A percentile compares a stretch with the other conserved stretches of the same genome.
phyloP scores from a whole-genome alignment of 2,329 filamentous ascomycete genomes.

The Colletotrichum endophyticum region DNA sequence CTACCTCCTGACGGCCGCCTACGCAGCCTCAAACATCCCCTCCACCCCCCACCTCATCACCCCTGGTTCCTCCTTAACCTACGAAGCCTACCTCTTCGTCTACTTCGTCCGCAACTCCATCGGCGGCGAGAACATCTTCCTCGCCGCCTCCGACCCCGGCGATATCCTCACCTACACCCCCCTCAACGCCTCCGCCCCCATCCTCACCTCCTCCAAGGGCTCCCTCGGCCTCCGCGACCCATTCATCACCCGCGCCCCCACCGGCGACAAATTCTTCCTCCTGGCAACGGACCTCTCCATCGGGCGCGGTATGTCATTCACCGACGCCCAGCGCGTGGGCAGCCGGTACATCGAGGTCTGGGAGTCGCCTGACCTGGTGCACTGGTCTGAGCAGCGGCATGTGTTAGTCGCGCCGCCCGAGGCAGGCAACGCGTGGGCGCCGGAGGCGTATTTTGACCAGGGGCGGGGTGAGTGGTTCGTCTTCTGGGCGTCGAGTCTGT shows the following conservation, averaged over 20 bases:
- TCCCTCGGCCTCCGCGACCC: neutral
- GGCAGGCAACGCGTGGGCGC: neutral
- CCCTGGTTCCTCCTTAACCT: neutral
- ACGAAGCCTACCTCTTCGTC: neutral
- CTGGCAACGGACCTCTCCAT: neutral
- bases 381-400: neutral
- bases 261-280: neutral
- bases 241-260: neutral
- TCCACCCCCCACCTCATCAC: no score
- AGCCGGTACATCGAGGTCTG: neutral
- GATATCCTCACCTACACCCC: neutral
- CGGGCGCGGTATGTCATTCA: neutral
- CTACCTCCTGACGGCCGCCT: no score
- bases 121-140: neutral
- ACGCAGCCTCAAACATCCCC: no score
- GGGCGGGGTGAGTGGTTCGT: accelerated
- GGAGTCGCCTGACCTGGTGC: neutral
- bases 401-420: neutral
- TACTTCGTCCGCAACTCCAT: neutral
- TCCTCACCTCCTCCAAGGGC: neutral
- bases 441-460: neutral
- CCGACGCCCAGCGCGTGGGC: neutral
- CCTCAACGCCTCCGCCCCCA: neutral
- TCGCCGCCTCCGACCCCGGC: neutral
- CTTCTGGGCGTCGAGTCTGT: neutral